Conservation (phyloP, 2,329 filamentous ascomycete genomes). For the Emmonsia crescens region DNA sequence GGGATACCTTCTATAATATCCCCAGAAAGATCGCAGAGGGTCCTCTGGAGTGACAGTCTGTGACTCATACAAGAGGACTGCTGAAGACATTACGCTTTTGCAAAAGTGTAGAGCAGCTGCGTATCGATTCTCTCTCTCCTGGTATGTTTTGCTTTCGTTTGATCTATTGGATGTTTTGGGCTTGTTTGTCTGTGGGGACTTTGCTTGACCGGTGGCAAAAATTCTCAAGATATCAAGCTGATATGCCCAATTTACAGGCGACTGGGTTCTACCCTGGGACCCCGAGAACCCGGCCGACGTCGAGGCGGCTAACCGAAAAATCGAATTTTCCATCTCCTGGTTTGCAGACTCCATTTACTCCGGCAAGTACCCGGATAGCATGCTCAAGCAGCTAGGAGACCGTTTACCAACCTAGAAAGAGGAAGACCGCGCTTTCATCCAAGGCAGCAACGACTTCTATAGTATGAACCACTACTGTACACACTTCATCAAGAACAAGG, state of each 20-base stretch:
- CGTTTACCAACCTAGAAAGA: conserved; percentile 63
- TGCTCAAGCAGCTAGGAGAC: conserved; percentile 69
- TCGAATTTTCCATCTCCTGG: conserved; percentile 81
- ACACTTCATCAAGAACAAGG: conserved; percentile 70
- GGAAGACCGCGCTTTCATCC: conserved; percentile 62
- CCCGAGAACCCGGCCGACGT: conserved; percentile 62
- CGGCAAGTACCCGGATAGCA: conserved; percentile 72
- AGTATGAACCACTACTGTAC: conserved; percentile 92
- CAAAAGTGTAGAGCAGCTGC: conserved; percentile 61
- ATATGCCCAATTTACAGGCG: conserved; percentile 39
- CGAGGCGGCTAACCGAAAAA: conserved; percentile 66
- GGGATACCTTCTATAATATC: conserved; percentile 77
- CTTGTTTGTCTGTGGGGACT: no score
- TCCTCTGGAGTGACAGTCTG: conserved; percentile 67
- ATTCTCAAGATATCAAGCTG: not conserved
- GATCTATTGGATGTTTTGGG: no score
- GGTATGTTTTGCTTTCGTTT: conserved; percentile 26
- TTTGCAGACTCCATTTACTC: conserved; percentile 82
- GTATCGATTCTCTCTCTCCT: conserved; percentile 79
- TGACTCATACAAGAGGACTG: conserved; percentile 73
- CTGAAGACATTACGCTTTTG: conserved; percentile 65
- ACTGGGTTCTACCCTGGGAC: conserved; percentile 76
- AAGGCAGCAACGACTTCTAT: conserved; percentile 86
- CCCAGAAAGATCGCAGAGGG: conserved; percentile 75
- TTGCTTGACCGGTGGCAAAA: no score